These are phyloP conservation scores for Pyrenophora graminea DNA, from an alignment of 2,329 filamentous ascomycete species.

Conservation along the genomic window DNA sequence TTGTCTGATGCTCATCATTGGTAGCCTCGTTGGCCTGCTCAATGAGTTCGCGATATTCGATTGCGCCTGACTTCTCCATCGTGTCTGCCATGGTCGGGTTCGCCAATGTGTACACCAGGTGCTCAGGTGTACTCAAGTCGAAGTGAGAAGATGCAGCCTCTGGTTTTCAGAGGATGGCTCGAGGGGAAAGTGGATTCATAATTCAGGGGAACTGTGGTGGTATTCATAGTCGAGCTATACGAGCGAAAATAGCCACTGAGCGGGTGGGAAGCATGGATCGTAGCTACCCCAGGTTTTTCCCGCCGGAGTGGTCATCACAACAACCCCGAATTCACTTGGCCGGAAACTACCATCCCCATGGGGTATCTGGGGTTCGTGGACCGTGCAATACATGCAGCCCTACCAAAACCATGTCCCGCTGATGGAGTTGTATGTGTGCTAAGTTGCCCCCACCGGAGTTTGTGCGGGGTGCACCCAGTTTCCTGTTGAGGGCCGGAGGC, in stretches of 20 bases:
- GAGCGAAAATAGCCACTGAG: background rate
- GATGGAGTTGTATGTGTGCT: background rate
- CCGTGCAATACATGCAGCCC: background rate
- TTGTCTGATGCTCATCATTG: conserved; percentile 36
- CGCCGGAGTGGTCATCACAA: background rate
- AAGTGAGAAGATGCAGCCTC: background rate
- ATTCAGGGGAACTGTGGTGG: background rate
- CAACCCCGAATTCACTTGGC: background rate
- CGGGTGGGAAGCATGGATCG: background rate
- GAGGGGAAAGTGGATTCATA: background rate
- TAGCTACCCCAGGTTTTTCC: background rate
- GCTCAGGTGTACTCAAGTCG: background rate
- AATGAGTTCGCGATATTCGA: conserved; percentile 11
- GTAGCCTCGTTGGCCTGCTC: conserved; percentile 14
- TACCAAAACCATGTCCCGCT: background rate
- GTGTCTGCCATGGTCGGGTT: conserved; percentile 1
- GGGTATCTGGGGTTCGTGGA: background rate
- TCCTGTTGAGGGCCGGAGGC: background rate
- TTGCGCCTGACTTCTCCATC: conserved; percentile 5
- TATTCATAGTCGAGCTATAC: conserved; percentile 2
- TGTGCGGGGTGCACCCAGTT: conserved; percentile 1
- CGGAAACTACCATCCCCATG: background rate
- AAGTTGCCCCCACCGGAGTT: background rate
- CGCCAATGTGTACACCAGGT: background rate
- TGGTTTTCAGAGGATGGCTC: no score